Percentiles rank a stretch among this genome's conserved stretches.
Conservation (phyloP, 805 yeast species). For the Yarrowia sp. region DNA sequence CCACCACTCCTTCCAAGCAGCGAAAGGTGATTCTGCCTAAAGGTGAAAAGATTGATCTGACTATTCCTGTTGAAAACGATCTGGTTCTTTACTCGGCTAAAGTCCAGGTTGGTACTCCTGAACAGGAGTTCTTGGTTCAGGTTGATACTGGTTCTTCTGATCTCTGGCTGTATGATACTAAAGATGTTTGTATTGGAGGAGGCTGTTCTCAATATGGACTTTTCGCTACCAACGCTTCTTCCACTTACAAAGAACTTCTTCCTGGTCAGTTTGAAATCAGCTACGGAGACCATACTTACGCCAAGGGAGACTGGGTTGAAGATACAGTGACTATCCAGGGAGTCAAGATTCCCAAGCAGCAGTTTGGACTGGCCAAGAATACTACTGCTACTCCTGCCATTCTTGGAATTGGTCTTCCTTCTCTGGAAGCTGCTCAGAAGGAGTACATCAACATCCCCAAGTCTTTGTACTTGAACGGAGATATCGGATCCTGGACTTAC, state of each 20-base stretch:
- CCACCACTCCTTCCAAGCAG: not conserved
- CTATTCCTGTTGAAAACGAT: not conserved
- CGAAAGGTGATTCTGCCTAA: not conserved
- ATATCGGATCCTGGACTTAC: slow-evolving; percentile 43
- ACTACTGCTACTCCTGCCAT: slow-evolving; percentile 27
- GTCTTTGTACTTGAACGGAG: slow-evolving; percentile 41
- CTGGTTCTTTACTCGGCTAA: slow-evolving; percentile 8
- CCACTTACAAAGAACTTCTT: slow-evolving; percentile 31
- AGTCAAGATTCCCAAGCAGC: slow-evolving; percentile 42
- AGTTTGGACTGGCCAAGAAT: slow-evolving; percentile 29
- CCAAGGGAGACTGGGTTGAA: slow-evolving; percentile 56
- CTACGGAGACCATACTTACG: slow-evolving; percentile 41
- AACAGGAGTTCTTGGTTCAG: slow-evolving; percentile 51
- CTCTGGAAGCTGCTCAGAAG: slow-evolving; percentile 29
- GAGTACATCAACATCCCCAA: slow-evolving; percentile 38
- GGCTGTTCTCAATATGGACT: not conserved
- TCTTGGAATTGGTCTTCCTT: slow-evolving; percentile 31
- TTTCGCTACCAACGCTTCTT: slow-evolving; percentile 26
- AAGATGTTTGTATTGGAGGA: not conserved
- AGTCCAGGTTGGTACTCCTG: slow-evolving; percentile 52
- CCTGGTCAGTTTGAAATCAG: slow-evolving; percentile 39
- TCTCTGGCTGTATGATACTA: slow-evolving; percentile 49
- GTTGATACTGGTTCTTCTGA: slow-evolving; percentile 74
- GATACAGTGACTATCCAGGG: slow-evolving; percentile 56
- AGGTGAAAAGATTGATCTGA: not conserved